Evolutionary conservation across 2,329 filamentous ascomycete genomes (phyloP).

Genomic region (Drechslerella stenobrocha): DNA sequence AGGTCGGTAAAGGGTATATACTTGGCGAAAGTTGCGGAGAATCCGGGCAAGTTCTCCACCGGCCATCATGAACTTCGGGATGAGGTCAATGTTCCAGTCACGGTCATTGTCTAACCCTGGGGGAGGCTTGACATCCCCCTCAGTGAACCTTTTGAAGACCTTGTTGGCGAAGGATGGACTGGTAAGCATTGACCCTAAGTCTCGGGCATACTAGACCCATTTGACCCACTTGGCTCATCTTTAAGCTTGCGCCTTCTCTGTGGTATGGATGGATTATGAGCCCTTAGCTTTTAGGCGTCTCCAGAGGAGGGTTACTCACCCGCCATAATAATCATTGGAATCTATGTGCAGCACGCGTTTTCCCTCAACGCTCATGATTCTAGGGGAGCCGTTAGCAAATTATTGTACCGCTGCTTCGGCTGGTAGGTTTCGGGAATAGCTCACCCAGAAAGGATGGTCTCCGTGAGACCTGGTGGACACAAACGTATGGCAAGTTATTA

Average conservation of each 20-base stretch:
- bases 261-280: slow-evolving; percentile 9
- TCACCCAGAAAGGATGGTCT: slow-evolving; percentile 82
- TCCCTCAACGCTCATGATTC: slow-evolving; percentile 95
- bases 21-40: slow-evolving; percentile 90
- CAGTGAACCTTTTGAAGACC: slow-evolving; percentile 37
- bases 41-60: slow-evolving; percentile 99
- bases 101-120: slow-evolving; percentile 39
- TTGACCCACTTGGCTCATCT: slow-evolving; percentile 79
- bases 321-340: slow-evolving; percentile 97
- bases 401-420: neutral
- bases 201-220: neutral
- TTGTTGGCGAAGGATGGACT: slow-evolving; percentile 36
- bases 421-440: slow-evolving; percentile 49
- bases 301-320: slow-evolving; percentile 69
- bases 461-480: slow-evolving; percentile 41
- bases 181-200: neutral
- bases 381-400: slow-evolving; percentile 54
- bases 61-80: slow-evolving; percentile 98
- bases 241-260: slow-evolving; percentile 92
- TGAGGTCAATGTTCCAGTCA: slow-evolving; percentile 93
- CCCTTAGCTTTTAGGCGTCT: neutral
- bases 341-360: slow-evolving; percentile 99
- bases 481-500: neutral
- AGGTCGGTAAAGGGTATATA: neutral
- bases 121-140: slow-evolving; percentile 25